Evolutionary conservation across 129 eudicot species (phyloP).

Genomic region (Sambucus nigra): DNA sequence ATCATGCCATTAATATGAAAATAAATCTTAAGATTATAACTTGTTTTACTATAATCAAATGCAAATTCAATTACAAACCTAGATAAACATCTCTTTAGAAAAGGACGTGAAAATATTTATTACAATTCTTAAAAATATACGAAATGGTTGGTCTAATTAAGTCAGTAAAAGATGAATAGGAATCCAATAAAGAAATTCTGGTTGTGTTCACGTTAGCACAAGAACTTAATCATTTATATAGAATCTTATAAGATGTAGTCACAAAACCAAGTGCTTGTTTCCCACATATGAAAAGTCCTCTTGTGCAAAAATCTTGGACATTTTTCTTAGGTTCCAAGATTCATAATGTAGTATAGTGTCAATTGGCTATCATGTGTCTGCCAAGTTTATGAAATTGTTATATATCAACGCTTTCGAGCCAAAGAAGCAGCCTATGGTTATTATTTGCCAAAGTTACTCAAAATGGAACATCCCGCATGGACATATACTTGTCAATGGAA

Average conservation of each 20-base stretch:
- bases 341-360: too few species aligned
- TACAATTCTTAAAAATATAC: too few species aligned
- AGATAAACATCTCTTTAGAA: background rate
- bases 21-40: background rate
- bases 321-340: background rate
- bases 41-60: background rate
- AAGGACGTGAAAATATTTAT: background rate
- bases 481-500: too few species aligned
- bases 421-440: too few species aligned
- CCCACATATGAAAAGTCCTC: background rate
- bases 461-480: too few species aligned
- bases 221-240: background rate
- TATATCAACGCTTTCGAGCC: too few species aligned
- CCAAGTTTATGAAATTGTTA: too few species aligned
- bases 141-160: background rate
- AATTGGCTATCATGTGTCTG: too few species aligned
- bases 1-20: slow-evolving; percentile 6
- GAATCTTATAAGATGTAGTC: background rate
- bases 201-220: background rate
- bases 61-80: background rate
- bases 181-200: too few species aligned
- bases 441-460: too few species aligned
- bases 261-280: background rate
- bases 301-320: background rate
- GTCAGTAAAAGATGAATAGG: background rate